Conservation (phyloP, 2,329 filamentous ascomycete species). For the Reticulascus tulasneorum region DNA sequence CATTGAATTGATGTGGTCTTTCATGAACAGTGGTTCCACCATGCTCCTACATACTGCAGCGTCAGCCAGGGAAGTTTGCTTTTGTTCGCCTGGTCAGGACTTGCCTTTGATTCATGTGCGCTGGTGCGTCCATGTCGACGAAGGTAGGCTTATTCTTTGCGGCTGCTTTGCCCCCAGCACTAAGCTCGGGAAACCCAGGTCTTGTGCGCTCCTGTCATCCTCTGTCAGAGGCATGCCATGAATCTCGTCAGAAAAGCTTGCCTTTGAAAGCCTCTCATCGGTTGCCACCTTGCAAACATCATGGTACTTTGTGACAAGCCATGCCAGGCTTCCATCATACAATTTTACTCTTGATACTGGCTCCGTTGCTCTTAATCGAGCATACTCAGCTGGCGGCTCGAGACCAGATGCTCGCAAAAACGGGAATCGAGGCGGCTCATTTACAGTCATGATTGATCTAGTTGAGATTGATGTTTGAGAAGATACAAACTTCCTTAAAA, state of each 20-base stretch:
- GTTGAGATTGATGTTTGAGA: neutral
- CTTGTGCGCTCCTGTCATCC: conserved; percentile 29
- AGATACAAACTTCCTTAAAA: too few species aligned
- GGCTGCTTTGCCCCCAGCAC: conserved; percentile 40
- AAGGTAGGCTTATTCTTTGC: conserved; percentile 46
- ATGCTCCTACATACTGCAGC: conserved; percentile 29
- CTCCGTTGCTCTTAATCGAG: conserved; percentile 34
- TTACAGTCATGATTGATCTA: neutral
- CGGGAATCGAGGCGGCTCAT: conserved; percentile 27
- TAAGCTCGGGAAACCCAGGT: conserved; percentile 43
- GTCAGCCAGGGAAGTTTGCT: neutral
- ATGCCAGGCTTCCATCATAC: conserved; percentile 41
- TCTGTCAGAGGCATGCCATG: neutral
- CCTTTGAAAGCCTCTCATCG: conserved; percentile 43
- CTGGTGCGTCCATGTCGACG: conserved; percentile 46
- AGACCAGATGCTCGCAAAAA: conserved; percentile 33
- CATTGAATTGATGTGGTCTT: conserved; percentile 31
- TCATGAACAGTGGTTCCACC: conserved; percentile 39
- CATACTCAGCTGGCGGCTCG: conserved; percentile 40
- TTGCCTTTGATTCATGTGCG: conserved; percentile 41
- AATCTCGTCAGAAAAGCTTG: conserved; percentile 14
- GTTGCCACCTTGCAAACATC: conserved; percentile 41
- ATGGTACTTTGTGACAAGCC: conserved; percentile 44
- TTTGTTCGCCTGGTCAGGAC: neutral
- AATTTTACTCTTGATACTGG: conserved; percentile 42